Percentiles rank a stretch among this genome's conserved stretches.
Evolutionary conservation across 805 yeast genomes (phyloP).

Genomic region (Hagleromyces aurorensis): DNA sequence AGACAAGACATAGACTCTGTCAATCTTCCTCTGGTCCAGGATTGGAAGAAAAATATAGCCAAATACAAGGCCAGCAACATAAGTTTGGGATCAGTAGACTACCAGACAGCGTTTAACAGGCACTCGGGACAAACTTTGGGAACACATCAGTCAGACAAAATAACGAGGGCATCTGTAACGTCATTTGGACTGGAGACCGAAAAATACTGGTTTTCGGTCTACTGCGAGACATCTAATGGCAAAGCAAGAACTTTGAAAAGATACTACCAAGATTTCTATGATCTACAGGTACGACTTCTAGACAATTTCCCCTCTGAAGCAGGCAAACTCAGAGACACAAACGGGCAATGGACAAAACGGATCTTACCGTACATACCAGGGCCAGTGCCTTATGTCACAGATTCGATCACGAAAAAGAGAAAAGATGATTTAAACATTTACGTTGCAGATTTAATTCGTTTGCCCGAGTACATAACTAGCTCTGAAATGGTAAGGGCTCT

Average conservation of each 20-base stretch:
- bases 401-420: slow-evolving; percentile 51
- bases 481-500: slow-evolving; percentile 60
- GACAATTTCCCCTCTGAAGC: slow-evolving; percentile 89
- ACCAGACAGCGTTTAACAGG: slow-evolving; percentile 1
- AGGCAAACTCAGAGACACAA: slow-evolving; percentile 46
- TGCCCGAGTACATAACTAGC: slow-evolving; percentile 72
- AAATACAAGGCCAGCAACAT: slow-evolving; percentile 87
- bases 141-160: slow-evolving; percentile 12
- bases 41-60: slow-evolving; percentile 89
- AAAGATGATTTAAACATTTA: slow-evolving; percentile 49
- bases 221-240: slow-evolving; percentile 63
- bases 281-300: slow-evolving; percentile 75
- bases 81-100: slow-evolving; percentile 52
- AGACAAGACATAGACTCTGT: slow-evolving; percentile 54
- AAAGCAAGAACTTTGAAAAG: slow-evolving; percentile 65
- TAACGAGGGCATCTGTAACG: slow-evolving; percentile 58
- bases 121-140: slow-evolving; percentile 10
- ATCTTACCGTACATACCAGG: slow-evolving; percentile 94
- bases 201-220: slow-evolving; percentile 79
- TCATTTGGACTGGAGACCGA: slow-evolving; percentile 75
- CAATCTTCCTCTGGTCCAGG: slow-evolving; percentile 84
- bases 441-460: slow-evolving; percentile 49
- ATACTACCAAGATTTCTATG: slow-evolving; percentile 92
- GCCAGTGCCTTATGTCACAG: slow-evolving; percentile 86
- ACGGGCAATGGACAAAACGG: slow-evolving; percentile 61